Evolutionary conservation across 768 basidiomycete species (phyloP).

Genomic region (Podaxis rugospora): DNA sequence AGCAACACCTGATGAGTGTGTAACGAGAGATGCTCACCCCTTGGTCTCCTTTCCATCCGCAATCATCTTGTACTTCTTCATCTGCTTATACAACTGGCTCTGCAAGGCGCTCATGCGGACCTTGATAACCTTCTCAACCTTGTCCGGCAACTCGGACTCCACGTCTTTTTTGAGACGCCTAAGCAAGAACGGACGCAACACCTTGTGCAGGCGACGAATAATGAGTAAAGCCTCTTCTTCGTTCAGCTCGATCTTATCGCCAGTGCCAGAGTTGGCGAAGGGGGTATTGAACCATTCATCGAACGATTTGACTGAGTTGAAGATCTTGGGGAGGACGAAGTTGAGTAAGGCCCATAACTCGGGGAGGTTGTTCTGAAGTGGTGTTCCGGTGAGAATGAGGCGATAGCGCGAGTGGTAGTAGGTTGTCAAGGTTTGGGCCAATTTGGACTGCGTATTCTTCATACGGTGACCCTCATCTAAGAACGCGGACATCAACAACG

Average conservation of each 20-base stretch:
- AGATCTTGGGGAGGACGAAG: constrained; percentile 91
- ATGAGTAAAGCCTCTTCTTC: constrained; percentile 99
- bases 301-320: constrained; percentile 98
- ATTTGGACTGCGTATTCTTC: constrained; percentile 92
- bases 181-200: constrained; percentile 90
- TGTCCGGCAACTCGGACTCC: constrained; percentile 92
- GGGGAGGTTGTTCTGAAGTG: constrained; percentile 94
- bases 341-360: constrained; percentile 95
- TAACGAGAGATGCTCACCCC: constrained; percentile 46
- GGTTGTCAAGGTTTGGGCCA: constrained; percentile 84
- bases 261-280: constrained; percentile 96
- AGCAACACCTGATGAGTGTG: constrained; percentile 1
- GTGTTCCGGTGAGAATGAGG: constrained; percentile 93
- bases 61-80: constrained; percentile 98
- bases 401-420: constrained; percentile 92
- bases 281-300: constrained; percentile 99
- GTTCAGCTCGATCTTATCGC: constrained; percentile 97
- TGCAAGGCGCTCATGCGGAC: constrained; percentile 92
- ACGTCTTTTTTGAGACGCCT: constrained; percentile 95
- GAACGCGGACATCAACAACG: constrained; percentile 1
- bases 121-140: constrained; percentile 98
- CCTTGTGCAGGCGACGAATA: constrained; percentile 94
- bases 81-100: constrained; percentile 90
- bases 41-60: constrained; percentile 74
- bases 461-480: constrained; percentile 94